phyloP scores from a whole-genome alignment of 2,329 filamentous ascomycete genomes.

The Leptographium lundbergii region DNA sequence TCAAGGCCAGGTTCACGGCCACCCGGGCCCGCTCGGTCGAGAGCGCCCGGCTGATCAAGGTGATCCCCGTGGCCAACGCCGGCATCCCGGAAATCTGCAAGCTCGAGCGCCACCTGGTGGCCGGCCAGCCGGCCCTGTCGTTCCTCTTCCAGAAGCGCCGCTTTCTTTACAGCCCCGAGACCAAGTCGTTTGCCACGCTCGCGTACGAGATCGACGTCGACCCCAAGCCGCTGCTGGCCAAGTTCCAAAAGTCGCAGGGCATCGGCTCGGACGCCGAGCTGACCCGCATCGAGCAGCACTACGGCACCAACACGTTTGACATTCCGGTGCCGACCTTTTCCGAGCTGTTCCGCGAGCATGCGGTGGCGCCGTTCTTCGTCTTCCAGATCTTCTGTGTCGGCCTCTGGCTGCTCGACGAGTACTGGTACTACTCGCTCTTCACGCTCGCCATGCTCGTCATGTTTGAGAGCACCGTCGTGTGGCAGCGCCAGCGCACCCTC shows the following conservation, averaged over 20 bases:
- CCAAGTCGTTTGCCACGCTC: constrained; percentile 67
- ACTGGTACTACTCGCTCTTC: constrained; percentile 99
- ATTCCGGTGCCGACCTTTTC: constrained; percentile 93
- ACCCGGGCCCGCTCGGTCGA: constrained; percentile 55
- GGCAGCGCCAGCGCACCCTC: constrained; percentile 92
- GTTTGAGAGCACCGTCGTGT: constrained; percentile 97
- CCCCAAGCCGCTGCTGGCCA: constrained; percentile 64
- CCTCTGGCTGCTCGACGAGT: constrained; percentile 96
- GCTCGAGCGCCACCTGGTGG: constrained; percentile 62
- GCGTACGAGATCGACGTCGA: constrained; percentile 74
- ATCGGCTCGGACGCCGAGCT: constrained; percentile 64
- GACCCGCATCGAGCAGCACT: constrained; percentile 73
- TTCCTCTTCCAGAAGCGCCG: constrained; percentile 98
- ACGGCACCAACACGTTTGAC: constrained; percentile 92
- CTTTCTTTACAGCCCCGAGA: constrained; percentile 68
- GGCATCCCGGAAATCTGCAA: constrained; percentile 79
- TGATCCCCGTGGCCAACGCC: constrained; percentile 80
- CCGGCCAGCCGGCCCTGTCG: constrained; percentile 63
- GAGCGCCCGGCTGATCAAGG: constrained; percentile 77
- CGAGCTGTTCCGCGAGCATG: constrained; percentile 95
- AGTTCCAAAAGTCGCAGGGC: constrained; percentile 71
- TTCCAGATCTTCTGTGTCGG: constrained; percentile 99
- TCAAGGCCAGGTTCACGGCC: constrained; percentile 72
- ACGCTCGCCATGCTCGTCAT: constrained; percentile 96
- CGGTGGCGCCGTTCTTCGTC: constrained; percentile 96